Evolutionary conservation across 2,329 filamentous ascomycete genomes (phyloP).

Genomic region (Pestalotiopsis sp.): DNA sequence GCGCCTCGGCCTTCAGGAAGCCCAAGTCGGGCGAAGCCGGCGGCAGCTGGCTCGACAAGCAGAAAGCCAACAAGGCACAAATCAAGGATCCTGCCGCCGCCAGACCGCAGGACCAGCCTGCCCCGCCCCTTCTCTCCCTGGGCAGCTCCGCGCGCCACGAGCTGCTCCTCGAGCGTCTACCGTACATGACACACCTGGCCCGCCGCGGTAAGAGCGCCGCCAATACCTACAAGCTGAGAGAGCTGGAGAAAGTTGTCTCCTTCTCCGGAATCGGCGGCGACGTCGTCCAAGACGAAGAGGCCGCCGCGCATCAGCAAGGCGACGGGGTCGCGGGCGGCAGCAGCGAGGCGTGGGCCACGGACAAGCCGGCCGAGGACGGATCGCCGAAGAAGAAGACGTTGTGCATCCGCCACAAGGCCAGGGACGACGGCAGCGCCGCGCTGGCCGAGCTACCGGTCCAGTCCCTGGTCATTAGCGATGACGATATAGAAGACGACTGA

Average conservation of each 20-base stretch:
- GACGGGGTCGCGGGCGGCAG: constrained; percentile 38
- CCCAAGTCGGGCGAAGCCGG: constrained; percentile 35
- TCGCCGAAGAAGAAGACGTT: constrained; percentile 50
- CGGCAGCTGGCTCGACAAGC: constrained; percentile 21
- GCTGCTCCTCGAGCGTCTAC: constrained; percentile 82
- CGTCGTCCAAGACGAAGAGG: constrained; percentile 26
- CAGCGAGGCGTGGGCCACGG: constrained; percentile 62
- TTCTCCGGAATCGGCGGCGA: constrained; percentile 60
- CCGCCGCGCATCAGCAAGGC: constrained; percentile 37
- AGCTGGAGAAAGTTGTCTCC: constrained; percentile 64
- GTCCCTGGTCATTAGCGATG: constrained; percentile 75
- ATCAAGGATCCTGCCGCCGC: constrained; percentile 20
- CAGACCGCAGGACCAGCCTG: constrained; percentile 22
- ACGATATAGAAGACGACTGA: constrained; percentile 78
- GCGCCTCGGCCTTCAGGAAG: constrained; percentile 52
- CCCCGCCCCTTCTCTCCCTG: constrained; percentile 54
- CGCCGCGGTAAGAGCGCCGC: constrained; percentile 33
- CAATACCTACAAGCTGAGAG: constrained; percentile 22
- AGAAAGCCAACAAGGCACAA: constrained; percentile 20
- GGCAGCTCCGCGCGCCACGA: constrained; percentile 71
- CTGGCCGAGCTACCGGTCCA: constrained; percentile 47
- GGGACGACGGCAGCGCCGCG: constrained; percentile 24
- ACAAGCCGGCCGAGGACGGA: constrained; percentile 58
- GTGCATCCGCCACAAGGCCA: constrained; percentile 36
- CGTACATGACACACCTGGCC: constrained; percentile 76